Evolutionary conservation across 768 basidiomycete species (phyloP), one percentile per base, ranked within the genome.

Genomic region (Russula sp.): DNA sequence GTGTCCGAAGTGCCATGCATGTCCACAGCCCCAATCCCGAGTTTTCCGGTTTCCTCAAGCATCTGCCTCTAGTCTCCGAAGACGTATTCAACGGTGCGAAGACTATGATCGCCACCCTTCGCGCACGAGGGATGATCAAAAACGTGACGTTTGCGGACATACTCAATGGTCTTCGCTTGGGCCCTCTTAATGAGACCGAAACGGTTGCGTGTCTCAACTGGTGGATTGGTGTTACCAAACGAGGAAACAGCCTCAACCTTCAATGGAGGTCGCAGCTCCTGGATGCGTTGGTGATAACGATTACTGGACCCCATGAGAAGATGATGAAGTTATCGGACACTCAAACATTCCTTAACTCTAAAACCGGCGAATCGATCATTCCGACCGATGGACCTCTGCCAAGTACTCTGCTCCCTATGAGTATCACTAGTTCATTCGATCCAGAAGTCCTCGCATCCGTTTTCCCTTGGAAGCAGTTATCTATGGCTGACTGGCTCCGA

Each of bases 191-290:
- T 5, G 83, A 90, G 71, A 76, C 78, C 6, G 92, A 98, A 71
- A 87, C 90, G 75, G 72, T 88, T n/a, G 86, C 85, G 3, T 94
- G 90, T 74, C 76, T 98, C 66, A 84, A 84, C 62, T 98, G 97
- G 96, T 94, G 94, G 90, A 78, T 81, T 32, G 64, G 69, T 22
- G 72, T 83, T 18, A 80, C 81, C 57, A 76, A 74, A 32, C 76
- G 77, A 28, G 72, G 71, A 44, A 73, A 69, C 42, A 67, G 72
- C 16, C 56, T 75, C 16, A 74, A 79, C 54, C 65, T 75, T 16
- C 76, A 78, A 22, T 79, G 80, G 65, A 87, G 80, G 67, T 78
- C 72, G 2, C 81, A 90, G 62, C 79, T 98, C 20, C 75, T 96
- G 20, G 80, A 87, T 65, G 88, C 87, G 5, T 86, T 87, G 1